phyloP scores from a whole-genome alignment of 805 yeast species.

The Cyberlindnera meyerae region DNA sequence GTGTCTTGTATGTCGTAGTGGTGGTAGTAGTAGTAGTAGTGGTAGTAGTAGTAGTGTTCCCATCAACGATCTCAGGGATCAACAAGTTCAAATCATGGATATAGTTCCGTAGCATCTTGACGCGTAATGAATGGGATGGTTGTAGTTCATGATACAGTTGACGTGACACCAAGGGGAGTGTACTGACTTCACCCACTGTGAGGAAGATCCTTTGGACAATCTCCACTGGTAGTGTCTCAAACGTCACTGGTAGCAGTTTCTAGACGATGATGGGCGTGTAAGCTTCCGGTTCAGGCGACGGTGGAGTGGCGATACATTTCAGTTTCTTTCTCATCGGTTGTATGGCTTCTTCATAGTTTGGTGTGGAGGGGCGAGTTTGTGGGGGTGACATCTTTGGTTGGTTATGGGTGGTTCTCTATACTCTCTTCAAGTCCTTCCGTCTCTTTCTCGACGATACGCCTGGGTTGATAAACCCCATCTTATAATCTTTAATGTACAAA shows the following conservation, averaged over 20 bases:
- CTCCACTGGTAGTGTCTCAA: conserved; percentile 38
- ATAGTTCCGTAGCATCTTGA: conserved; percentile 16
- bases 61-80: not conserved
- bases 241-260: not conserved
- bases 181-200: conserved; percentile 30
- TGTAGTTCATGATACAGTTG: conserved; percentile 24
- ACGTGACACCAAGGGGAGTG: conserved; percentile 33
- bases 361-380: too few species aligned
- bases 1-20: conserved; percentile 3
- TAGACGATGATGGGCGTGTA: too few species aligned
- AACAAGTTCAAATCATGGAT: conserved; percentile 18
- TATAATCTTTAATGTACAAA: too few species aligned
- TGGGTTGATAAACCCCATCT: too few species aligned
- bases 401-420: too few species aligned
- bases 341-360: too few species aligned
- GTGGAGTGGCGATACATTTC: too few species aligned
- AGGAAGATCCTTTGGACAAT: conserved; percentile 36
- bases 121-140: conserved; percentile 24
- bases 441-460: too few species aligned
- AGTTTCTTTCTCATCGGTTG: too few species aligned
- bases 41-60: too few species aligned
- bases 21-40: too few species aligned
- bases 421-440: not conserved
- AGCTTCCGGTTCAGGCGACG: too few species aligned
- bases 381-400: not conserved